Evolutionary conservation across 2,329 filamentous ascomycete genomes (phyloP).

Genomic region (Cladosporium sp.): DNA sequence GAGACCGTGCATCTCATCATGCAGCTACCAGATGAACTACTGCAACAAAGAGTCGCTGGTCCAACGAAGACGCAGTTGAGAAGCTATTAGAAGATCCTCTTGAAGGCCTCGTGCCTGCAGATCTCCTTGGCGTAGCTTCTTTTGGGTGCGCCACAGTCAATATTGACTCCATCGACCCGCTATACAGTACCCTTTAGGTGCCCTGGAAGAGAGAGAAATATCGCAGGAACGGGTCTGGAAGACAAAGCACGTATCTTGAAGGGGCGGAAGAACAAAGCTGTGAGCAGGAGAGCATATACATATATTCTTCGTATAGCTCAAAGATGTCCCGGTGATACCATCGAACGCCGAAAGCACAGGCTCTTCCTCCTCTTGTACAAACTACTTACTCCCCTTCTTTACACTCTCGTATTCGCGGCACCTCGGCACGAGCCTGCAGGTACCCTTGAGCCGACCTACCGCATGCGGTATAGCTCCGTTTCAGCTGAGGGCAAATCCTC

Average conservation of each 20-base stretch:
- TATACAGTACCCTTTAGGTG: not conserved
- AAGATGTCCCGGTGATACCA: not conserved
- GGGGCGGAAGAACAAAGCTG: not conserved
- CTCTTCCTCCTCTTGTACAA: not conserved
- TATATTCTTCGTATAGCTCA: not conserved
- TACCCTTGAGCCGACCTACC: not conserved
- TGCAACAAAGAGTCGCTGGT: not conserved
- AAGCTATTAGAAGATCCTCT: not conserved
- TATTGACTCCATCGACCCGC: slow-evolving; percentile 3
- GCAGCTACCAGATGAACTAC: not conserved
- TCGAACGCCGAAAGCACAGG: not conserved
- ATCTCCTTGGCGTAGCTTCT: slow-evolving; percentile 10
- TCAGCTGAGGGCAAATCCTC: slow-evolving; percentile 1
- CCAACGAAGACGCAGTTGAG: not conserved
- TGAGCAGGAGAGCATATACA: not conserved
- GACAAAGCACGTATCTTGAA: no score
- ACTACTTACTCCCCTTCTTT: not conserved
- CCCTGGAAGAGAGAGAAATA: no score
- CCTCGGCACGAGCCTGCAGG: slow-evolving; percentile 8
- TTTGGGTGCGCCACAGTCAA: not conserved
- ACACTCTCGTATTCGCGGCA: not conserved
- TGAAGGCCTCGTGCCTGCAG: not conserved
- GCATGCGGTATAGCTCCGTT: not conserved
- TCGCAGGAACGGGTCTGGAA: no score
- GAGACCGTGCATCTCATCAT: not conserved